Evolutionary conservation across 108 stramenopile species (phyloP), one percentile per base, ranked within the genome.

Genomic region (Seminavis robusta): DNA sequence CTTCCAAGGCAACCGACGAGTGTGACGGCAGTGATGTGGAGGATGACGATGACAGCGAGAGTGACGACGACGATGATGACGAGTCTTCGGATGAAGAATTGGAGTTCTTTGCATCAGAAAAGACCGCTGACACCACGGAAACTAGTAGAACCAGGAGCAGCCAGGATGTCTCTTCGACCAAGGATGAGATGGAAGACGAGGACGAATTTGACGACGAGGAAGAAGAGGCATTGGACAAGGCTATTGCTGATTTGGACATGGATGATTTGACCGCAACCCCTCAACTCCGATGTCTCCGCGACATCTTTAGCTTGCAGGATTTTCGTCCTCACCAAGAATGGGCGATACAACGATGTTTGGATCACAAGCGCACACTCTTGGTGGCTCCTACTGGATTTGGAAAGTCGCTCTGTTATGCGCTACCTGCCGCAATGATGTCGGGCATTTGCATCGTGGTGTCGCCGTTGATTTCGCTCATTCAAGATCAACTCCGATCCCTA

Each of bases 361-460:
- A 71, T 9, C 40, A 75, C 16, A 67, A 93, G 54, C 56, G 68
- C 46, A 88, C 88, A 46, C 76, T 97, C 10, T 61, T 97, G 25
- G 95, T 99, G 21, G 92, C 95, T 28, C 92, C 98, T 1, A 99
- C 99, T n/a, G 99, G 99, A 4, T 84, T 81, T 25, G 99, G 99
- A 29, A 99, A 99, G 69, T 88, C 86, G 17, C 68, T 99, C 31
- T 95, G 94, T 67, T 99, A 97, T 63, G 94, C 97, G 11, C 73
- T 98, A 16, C 96, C 99, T 1, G 94, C 97, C 15, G 63, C 85
- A 23, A 58, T 98, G 7, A 63, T 90, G 72, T 77, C 82, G 38
- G 98, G 99, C 13, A 68, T 97, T 7, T 92, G 94, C 39, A 67
- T 99, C 10, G 99, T 99, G 2, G 90, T 99, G 26, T 93, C 92